phyloP scores from a whole-genome alignment of 177 flowering plant species.

The Vitis hybrid region DNA sequence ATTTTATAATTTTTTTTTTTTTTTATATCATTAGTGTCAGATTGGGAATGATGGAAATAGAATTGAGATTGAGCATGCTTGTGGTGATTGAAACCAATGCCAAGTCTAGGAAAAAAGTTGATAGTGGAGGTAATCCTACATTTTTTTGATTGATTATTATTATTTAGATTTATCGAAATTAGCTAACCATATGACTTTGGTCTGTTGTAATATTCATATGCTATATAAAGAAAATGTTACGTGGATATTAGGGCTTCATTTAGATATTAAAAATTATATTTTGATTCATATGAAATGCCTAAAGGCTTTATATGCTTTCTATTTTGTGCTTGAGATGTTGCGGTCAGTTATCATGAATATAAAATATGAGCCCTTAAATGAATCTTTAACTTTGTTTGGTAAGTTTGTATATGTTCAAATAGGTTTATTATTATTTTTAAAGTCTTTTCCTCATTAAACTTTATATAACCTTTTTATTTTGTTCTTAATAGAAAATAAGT shows the following conservation, averaged over 20 bases:
- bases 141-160: not conserved
- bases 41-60: not conserved
- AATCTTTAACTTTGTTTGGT: too few species aligned
- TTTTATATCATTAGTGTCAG: not conserved
- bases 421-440: too few species aligned
- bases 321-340: not conserved
- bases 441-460: too few species aligned
- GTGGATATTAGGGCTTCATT: not conserved
- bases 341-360: not conserved
- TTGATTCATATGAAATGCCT: not conserved
- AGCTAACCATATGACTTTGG: not conserved
- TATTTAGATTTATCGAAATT: not conserved
- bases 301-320: not conserved
- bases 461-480: too few species aligned
- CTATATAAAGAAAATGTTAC: not conserved
- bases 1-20: not conserved
- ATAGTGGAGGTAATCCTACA: not conserved
- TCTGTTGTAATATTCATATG: not conserved
- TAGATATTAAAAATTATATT: too few species aligned
- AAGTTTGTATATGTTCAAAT: too few species aligned
- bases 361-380: not conserved
- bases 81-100: not conserved
- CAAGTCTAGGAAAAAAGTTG: not conserved
- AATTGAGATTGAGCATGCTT: not conserved
- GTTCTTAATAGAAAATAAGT: too few species aligned